A percentile compares a stretch with the other conserved stretches of the same genome.
Evolutionary conservation across 2,329 filamentous ascomycete species (phyloP).

Genomic region (Neonectria hederae): DNA sequence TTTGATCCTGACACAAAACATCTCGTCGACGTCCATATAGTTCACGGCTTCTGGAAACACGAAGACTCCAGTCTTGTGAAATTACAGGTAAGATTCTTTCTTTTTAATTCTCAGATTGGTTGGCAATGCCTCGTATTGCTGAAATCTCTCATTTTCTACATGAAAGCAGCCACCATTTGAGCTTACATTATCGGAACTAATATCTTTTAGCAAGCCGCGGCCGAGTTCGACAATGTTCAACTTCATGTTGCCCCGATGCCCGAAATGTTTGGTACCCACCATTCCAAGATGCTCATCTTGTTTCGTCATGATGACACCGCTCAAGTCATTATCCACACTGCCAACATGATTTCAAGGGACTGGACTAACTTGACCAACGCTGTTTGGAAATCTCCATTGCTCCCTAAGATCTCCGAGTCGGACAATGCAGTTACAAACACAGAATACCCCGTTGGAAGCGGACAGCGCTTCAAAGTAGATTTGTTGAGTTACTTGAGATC

Average conservation of each 20-base stretch:
- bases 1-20: constrained; percentile 62
- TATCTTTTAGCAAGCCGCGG: constrained; percentile 64
- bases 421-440: not conserved
- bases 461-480: constrained; percentile 78
- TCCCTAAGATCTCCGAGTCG: constrained; percentile 58
- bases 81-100: constrained; percentile 64
- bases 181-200: constrained; percentile 20
- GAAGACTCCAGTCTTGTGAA: constrained; percentile 68
- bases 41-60: constrained; percentile 72
- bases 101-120: not conserved
- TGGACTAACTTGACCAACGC: constrained; percentile 91
- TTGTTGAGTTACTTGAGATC: constrained; percentile 75
- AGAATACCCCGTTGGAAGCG: constrained; percentile 60
- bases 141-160: no score
- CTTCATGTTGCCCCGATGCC: constrained; percentile 81
- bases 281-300: constrained; percentile 87
- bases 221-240: constrained; percentile 71
- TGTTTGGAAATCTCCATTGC: constrained; percentile 78
- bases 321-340: constrained; percentile 86
- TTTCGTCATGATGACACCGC: constrained; percentile 79
- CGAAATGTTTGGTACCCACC: constrained; percentile 87
- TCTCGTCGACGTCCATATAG: constrained; percentile 62
- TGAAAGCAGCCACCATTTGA: not conserved
- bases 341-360: constrained; percentile 89
- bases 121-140: no score